Evolutionary conservation across 257 asterid genomes (phyloP).

Genomic region (Solanum bulbocastanum): DNA sequence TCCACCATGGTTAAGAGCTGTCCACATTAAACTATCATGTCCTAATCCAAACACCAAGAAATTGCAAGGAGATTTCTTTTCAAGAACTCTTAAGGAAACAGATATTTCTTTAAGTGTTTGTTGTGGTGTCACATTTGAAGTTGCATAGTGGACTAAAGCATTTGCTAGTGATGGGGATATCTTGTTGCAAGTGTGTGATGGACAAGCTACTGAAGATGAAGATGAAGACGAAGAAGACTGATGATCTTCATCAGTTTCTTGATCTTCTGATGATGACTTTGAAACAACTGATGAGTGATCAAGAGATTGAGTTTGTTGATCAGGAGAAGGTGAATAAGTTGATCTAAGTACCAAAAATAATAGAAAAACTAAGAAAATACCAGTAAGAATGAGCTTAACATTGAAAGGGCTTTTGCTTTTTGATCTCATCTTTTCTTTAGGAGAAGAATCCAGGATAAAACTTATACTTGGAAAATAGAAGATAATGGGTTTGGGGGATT

Average conservation of each 20-base stretch:
- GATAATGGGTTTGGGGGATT: neutral
- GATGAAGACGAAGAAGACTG: neutral
- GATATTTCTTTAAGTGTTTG: constrained; percentile 69
- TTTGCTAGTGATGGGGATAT: constrained; percentile 57
- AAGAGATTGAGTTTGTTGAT: neutral
- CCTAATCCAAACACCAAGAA: constrained; percentile 80
- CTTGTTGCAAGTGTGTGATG: constrained; percentile 36
- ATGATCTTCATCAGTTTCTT: constrained; percentile 1
- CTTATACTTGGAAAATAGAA: neutral
- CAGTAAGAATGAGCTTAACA: constrained; percentile 37
- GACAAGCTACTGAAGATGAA: neutral
- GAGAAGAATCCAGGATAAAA: neutral
- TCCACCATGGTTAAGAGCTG: constrained; percentile 73
- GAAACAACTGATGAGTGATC: neutral
- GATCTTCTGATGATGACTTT: neutral
- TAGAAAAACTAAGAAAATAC: constrained; percentile 33
- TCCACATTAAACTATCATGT: constrained; percentile 90
- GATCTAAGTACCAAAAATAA: constrained; percentile 41
- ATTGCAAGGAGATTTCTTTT: constrained; percentile 64
- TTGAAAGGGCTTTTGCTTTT: constrained; percentile 29
- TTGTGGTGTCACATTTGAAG: constrained; percentile 82
- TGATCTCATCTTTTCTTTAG: constrained; percentile 21
- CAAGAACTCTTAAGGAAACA: constrained; percentile 53
- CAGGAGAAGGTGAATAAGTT: constrained; percentile 15
- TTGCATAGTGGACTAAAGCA: constrained; percentile 69